These are phyloP conservation scores for Neurospora sp. DNA, from an alignment of 2,329 filamentous ascomycete species.

Conservation along the genomic window DNA sequence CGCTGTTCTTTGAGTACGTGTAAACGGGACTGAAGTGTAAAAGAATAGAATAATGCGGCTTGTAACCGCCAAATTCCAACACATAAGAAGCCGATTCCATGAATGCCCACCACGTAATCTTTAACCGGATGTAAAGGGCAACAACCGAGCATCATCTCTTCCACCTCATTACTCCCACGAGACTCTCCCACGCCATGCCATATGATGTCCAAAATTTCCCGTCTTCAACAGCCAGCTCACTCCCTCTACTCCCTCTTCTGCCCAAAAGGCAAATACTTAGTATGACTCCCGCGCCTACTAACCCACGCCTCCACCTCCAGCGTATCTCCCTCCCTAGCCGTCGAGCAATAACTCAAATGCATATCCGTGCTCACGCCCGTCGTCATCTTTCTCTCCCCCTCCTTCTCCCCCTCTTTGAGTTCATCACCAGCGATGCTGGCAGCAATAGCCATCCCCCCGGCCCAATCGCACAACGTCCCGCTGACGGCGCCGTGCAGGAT, in stretches of 20 bases:
- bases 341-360: constrained; percentile 59
- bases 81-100: not conserved
- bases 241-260: not conserved
- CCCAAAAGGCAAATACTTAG: constrained; percentile 7
- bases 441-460: constrained; percentile 62
- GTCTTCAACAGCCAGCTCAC: not conserved
- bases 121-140: not conserved
- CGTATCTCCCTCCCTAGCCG: constrained; percentile 52
- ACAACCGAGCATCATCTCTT: not conserved
- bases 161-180: not conserved
- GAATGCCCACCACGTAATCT: constrained; percentile 32
- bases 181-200: not conserved
- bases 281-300: constrained; percentile 47
- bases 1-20: constrained; percentile 29
- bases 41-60: not conserved
- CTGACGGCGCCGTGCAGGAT: constrained; percentile 63
- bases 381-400: constrained; percentile 30
- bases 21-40: not conserved
- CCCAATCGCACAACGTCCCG: constrained; percentile 63
- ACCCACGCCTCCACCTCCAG: constrained; percentile 59
- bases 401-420: not conserved
- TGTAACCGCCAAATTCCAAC: not conserved
- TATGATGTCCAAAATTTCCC: not conserved
- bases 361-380: constrained; percentile 59
- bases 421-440: constrained; percentile 27